Evolutionary conservation across 805 yeast species (phyloP), one percentile per base, ranked within the genome.

Genomic region (Nadsonia fulvescens): DNA sequence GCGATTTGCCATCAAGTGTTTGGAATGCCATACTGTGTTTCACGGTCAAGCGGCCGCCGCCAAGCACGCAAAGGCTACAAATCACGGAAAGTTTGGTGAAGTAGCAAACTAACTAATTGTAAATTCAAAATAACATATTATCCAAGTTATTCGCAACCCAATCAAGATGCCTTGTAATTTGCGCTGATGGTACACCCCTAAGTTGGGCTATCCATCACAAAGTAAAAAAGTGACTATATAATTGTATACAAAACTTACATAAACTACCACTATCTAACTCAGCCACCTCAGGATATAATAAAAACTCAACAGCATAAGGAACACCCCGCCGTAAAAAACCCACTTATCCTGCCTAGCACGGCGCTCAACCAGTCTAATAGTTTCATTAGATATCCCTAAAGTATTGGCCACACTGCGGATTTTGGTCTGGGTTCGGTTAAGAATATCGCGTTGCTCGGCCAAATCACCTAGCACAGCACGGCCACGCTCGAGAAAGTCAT

Each of bases 401-500:
- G 93, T 81, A 24, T 66, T 59, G 34, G 89, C 66, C 14, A 77
- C 64, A 27, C 68, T 62, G 23, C 70, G 66, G 54, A 89, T 59
- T 36, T 61, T 66, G 22, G 58, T 51, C 36, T 74, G 79, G 15
- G 86, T 59, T 32, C 57, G 56, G 30, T 61, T 54, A 30, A 86
- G 58, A 15, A 72, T 60, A 40, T 72, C 74, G 47, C 79, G 78
- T 45, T 89, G 95, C 24, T 74, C 82, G 11, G 76, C 74, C 12
- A 89, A 56, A 43, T 83, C 93, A 26, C 77, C 91, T 36, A 81
- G 66, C 2, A 93, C 79, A 25, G 64, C 63, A 33, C 75, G 67
- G 2, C 95, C 96, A 73, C 79, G 75, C 41, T 78, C 95, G 22
- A 89, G 48, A 21, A 89, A 79, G 36, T 78, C 81, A 45, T 89